Base-by-base conservation (phyloP, 768 basidiomycete genomes). In the Trametes cubensis region DNA sequence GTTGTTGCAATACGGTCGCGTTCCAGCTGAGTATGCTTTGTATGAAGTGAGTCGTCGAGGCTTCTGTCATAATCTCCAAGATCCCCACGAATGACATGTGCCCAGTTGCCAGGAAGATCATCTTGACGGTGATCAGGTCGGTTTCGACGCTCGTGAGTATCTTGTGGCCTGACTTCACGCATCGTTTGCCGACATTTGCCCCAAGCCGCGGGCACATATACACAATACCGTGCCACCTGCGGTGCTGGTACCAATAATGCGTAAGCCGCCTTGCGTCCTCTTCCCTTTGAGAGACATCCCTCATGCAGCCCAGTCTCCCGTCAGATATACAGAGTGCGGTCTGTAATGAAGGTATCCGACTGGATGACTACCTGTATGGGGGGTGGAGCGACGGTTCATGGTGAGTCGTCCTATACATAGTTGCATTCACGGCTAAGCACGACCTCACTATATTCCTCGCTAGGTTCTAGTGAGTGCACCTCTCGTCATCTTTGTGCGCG, bases 381-480 rank as follows among this genome's bases (percentile, higher is more conserved):
- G 59, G 58, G 1, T 62, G 61, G 61, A 38, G 20, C n/a, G 56
- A 57, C 21, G 61, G 61, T 18, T 51, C 48, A n/a, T 62, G 55
- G 61, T 62, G 23, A 49, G 60, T 30, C 11, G 10, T 23, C 11
- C 21, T n/a, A 1, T 11, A 6, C 8, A 45, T 20, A 7, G 20
- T 7, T 30, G 1, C 23, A 21, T 23, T 28, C 20, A 21, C n/a
- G 34, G 10, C 10, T 34, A 11, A 34, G 26, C 13, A 10, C 49
- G 14, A 6, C 3, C 51, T 21, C 23, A 30, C 23, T 23, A 18
- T 21, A 13, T 45, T 1, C 15, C 13, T 45, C 6, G 6, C 4
- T 47, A 66, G 65, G 61, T 66, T 58, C 45, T 66, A 66, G 65
- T 66, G 26, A 60, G 62, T 55, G 17, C n/a, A 10, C 50, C 3